Evolutionary conservation across 2,329 filamentous ascomycete genomes (phyloP).

Genomic region (Neoscytalidium dimidiatum): DNA sequence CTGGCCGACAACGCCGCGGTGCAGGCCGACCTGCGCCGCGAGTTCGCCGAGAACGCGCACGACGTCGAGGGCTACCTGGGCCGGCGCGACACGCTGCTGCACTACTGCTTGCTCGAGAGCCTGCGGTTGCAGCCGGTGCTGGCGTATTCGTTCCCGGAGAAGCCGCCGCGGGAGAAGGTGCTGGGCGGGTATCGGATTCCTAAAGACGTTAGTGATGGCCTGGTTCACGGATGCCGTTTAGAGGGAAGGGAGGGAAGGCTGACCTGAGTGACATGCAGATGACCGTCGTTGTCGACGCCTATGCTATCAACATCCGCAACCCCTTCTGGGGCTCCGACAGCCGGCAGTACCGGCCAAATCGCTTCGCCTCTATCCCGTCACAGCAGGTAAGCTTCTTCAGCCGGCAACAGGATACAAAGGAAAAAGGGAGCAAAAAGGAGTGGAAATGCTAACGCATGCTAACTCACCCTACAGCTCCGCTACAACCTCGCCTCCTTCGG

Average conservation of each 20-base stretch:
- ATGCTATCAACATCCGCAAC: conserved; percentile 20
- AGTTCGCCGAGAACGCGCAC: not conserved
- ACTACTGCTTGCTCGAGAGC: conserved; percentile 16
- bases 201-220: not conserved
- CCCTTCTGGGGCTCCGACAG: conserved; percentile 19
- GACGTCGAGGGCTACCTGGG: not conserved
- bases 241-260: not conserved
- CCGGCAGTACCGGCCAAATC: conserved; percentile 5
- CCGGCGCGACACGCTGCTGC: conserved; percentile 13
- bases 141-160: conserved; percentile 15
- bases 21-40: conserved; percentile 12
- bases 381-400: not conserved
- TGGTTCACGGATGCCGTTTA: not conserved
- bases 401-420: too few relatives aligned
- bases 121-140: conserved; percentile 19
- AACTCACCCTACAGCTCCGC: conserved; percentile 15
- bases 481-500: conserved; percentile 18
- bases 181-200: conserved; percentile 13
- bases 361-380: conserved; percentile 8
- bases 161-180: conserved; percentile 7
- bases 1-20: conserved; percentile 14
- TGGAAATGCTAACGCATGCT: too few relatives aligned
- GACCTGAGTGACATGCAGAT: not conserved
- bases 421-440: too few relatives aligned
- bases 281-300: conserved; percentile 16